Conservation (phyloP, 805 yeast species). For the Starmerella sirachaensis region DNA sequence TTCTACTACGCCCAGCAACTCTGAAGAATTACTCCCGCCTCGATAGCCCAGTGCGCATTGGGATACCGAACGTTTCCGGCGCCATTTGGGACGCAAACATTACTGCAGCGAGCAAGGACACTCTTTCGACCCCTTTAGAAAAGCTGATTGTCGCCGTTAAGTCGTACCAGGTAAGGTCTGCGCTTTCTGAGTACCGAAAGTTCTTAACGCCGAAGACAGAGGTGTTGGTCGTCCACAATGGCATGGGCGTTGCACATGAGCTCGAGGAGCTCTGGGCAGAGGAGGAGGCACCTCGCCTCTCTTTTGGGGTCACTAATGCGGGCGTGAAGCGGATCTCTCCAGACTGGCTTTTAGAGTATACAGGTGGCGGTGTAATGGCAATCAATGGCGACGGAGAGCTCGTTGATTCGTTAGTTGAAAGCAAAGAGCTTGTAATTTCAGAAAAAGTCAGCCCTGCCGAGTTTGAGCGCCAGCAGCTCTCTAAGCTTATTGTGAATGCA, state of each 20-base stretch:
- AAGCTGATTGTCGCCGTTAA: constrained; percentile 69
- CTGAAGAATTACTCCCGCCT: constrained; percentile 32
- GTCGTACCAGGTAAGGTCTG: constrained; percentile 57
- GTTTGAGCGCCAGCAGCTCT: constrained; percentile 49
- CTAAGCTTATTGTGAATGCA: constrained; percentile 67
- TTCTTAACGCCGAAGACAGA: constrained; percentile 41
- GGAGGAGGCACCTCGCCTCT: constrained; percentile 42
- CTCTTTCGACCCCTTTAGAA: constrained; percentile 30
- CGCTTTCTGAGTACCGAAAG: constrained; percentile 44
- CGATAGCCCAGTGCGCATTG: constrained; percentile 8
- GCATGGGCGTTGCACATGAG: constrained; percentile 57
- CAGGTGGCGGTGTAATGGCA: constrained; percentile 44
- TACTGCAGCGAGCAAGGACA: constrained; percentile 16
- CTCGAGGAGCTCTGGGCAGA: constrained; percentile 46
- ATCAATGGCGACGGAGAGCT: neutral
- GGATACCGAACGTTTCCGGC: constrained; percentile 31
- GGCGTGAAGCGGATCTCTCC: constrained; percentile 51
- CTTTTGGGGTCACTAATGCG: constrained; percentile 71
- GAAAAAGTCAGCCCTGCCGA: constrained; percentile 31
- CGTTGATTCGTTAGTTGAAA: neutral
- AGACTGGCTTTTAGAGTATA: constrained; percentile 45
- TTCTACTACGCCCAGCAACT: constrained; percentile 35
- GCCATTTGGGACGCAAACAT: constrained; percentile 22
- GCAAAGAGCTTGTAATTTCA: constrained; percentile 9
- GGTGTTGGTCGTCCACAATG: constrained; percentile 70